A percentile compares a stretch with the other conserved stretches of the same genome.
phyloP scores from a whole-genome alignment of 257 asterid species.

The Echium plantagineum region DNA sequence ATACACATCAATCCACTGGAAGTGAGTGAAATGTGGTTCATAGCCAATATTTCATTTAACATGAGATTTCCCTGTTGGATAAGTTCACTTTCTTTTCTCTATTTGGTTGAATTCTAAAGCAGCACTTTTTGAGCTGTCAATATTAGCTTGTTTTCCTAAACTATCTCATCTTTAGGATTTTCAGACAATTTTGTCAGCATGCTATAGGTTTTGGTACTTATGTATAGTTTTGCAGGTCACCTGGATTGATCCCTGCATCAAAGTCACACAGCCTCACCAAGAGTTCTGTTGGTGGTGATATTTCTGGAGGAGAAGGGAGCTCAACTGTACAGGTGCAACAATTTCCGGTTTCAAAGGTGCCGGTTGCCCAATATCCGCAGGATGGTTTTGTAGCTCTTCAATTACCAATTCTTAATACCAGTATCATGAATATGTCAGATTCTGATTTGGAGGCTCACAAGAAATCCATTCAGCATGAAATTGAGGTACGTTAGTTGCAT shows the following conservation, averaged over 20 bases:
- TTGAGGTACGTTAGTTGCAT: slow-evolving; percentile 47
- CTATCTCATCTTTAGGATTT: background rate
- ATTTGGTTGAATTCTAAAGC: too few relatives aligned
- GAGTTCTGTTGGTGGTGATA: background rate
- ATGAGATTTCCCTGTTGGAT: background rate
- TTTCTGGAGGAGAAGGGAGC: background rate
- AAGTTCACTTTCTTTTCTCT: too few relatives aligned
- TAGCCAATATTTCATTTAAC: background rate
- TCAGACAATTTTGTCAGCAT: background rate
- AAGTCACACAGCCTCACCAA: slow-evolving; percentile 12
- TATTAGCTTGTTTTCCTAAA: background rate
- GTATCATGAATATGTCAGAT: slow-evolving; percentile 17
- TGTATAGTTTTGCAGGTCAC: slow-evolving; percentile 22
- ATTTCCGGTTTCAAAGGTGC: too few relatives aligned
- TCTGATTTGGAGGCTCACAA: slow-evolving; percentile 42
- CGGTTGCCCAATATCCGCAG: slow-evolving; percentile 11
- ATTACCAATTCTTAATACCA: slow-evolving; percentile 15
- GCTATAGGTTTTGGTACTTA: background rate
- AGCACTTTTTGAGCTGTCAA: background rate
- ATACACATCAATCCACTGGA: background rate
- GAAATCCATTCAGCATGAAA: slow-evolving; percentile 47
- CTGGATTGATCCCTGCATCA: slow-evolving; percentile 15
- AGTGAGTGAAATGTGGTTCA: background rate
- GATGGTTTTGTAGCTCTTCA: slow-evolving; percentile 15
- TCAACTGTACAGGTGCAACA: slow-evolving; percentile 4